A percentile compares a stretch with the other conserved stretches of the same genome.
phyloP scores from a whole-genome alignment of 352 stramenopile species.

The Globisporangium ultimum region DNA sequence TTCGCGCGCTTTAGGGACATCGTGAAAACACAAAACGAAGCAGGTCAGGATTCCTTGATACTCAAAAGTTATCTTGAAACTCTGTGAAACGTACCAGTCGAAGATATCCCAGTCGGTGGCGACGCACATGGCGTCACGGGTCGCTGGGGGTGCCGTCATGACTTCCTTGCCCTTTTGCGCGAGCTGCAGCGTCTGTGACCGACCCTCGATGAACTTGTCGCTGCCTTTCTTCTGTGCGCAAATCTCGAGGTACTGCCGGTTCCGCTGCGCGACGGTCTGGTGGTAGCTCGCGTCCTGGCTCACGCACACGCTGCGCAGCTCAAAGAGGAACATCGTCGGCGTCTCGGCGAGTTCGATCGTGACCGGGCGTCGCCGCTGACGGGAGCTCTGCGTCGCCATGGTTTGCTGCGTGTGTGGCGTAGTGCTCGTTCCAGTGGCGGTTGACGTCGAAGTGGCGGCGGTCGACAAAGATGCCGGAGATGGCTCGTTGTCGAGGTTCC shows the following conservation, averaged over 20 bases:
- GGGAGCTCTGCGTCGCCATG: neutral
- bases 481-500: neutral
- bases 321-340: conserved; percentile 56
- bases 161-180: conserved; percentile 82
- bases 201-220: conserved; percentile 69
- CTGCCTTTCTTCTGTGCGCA: conserved; percentile 75
- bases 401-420: conserved; percentile 1
- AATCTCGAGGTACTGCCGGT: conserved; percentile 59
- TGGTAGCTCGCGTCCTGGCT: conserved; percentile 51
- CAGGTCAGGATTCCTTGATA: too few relatives aligned
- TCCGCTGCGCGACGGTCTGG: conserved; percentile 35
- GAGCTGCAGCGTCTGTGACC: conserved; percentile 68
- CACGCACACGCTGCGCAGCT: conserved; percentile 68
- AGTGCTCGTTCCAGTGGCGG: neutral
- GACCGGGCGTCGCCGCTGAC: conserved; percentile 25
- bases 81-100: conserved; percentile 37
- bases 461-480: neutral
- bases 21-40: neutral
- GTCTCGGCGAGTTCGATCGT: conserved; percentile 59
- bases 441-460: neutral
- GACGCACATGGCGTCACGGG: conserved; percentile 60
- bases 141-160: conserved; percentile 76
- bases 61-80: too few relatives aligned
- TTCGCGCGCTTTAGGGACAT: conserved; percentile 10
- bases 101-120: conserved; percentile 88